phyloP scores from a whole-genome alignment of 2,329 filamentous ascomycete species.

The Alternaria rosae region DNA sequence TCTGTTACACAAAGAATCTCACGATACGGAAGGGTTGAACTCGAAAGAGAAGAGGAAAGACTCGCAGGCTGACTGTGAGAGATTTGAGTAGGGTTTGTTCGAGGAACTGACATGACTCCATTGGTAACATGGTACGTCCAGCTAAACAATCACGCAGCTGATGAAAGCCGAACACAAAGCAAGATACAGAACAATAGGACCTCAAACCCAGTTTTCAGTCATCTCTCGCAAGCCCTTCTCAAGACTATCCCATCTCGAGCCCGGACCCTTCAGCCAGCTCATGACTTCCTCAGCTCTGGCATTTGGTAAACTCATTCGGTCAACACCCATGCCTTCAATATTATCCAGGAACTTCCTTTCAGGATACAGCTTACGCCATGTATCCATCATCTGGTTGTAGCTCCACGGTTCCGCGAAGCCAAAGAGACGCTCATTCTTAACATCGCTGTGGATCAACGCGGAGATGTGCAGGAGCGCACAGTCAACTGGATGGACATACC shows the following conservation, averaged over 20 bases:
- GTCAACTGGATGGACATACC: slow-evolving; percentile 34
- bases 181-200: neutral
- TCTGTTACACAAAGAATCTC: neutral
- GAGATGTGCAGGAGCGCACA: slow-evolving; percentile 61
- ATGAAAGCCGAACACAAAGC: neutral
- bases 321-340: slow-evolving; percentile 24
- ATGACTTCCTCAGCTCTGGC: slow-evolving; percentile 37
- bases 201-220: slow-evolving; percentile 17
- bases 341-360: slow-evolving; percentile 45
- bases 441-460: slow-evolving; percentile 56
- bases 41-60: neutral
- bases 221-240: slow-evolving; percentile 31
- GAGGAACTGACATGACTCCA: neutral
- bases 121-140: neutral
- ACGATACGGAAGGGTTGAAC: neutral
- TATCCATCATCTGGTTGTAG: slow-evolving; percentile 54
- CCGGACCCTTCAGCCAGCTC: slow-evolving; percentile 36
- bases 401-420: slow-evolving; percentile 59
- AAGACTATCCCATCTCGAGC: slow-evolving; percentile 37
- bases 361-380: slow-evolving; percentile 52
- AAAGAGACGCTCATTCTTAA: slow-evolving; percentile 62
- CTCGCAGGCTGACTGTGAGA: fast-evolving
- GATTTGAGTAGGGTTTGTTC: neutral
- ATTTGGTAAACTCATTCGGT: slow-evolving; percentile 28
- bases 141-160: neutral